These are phyloP conservation scores for Neonectria magnoliae DNA, from an alignment of 2,329 filamentous ascomycete species.

Conservation along the genomic window DNA sequence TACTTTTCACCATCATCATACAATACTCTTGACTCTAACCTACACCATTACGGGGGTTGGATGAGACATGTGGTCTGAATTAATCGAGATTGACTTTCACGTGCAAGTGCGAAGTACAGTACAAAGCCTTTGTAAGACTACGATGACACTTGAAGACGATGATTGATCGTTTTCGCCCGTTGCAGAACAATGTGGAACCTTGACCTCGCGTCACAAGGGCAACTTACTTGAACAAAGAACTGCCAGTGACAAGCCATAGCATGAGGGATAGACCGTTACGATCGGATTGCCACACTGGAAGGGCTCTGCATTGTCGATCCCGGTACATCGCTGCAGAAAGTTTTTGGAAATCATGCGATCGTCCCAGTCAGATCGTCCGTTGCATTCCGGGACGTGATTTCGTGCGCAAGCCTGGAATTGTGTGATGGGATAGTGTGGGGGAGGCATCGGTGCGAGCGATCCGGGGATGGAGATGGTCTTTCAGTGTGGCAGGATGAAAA, in stretches of 20 bases:
- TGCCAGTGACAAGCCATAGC: background rate
- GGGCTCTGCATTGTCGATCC: background rate
- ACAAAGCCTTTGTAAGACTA: background rate
- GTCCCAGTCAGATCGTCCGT: conserved; percentile 14
- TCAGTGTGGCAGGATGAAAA: no score
- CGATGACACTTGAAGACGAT: background rate
- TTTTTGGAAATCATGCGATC: conserved; percentile 9
- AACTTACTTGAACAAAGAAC: background rate
- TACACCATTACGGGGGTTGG: background rate
- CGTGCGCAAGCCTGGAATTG: conserved; percentile 16
- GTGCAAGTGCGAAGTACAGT: background rate
- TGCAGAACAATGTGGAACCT: conserved; percentile 2
- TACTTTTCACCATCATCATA: background rate
- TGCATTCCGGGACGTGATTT: conserved; percentile 20
- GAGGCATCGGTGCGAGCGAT: conserved; percentile 1
- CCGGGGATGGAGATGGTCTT: background rate
- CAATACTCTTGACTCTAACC: background rate
- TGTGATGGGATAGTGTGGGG: conserved; percentile 19
- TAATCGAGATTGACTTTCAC: conserved; percentile 7
- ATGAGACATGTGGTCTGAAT: background rate
- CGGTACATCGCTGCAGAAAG: background rate
- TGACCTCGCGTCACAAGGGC: background rate
- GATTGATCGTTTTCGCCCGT: background rate
- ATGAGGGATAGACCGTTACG: background rate
- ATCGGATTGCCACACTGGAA: conserved; percentile 1